phyloP scores from a whole-genome alignment of 495 filamentous ascomycete genomes.

The Talaromyces adpressus region DNA sequence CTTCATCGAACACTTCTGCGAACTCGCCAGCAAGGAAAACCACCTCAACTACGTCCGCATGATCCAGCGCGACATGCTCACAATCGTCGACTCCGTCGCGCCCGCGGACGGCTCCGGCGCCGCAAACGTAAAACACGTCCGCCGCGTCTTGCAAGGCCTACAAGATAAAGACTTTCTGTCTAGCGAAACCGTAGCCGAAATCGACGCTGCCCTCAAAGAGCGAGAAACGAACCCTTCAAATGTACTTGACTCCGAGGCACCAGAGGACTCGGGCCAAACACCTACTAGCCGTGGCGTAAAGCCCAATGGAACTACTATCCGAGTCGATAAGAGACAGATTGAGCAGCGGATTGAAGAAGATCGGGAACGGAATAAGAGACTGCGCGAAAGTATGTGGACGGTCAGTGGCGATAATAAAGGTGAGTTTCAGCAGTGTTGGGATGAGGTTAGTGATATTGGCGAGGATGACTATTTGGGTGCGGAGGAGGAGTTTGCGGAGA shows the following conservation, averaged over 20 bases:
- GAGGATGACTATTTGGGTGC: conserved; percentile 74
- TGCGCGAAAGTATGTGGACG: conserved; percentile 86
- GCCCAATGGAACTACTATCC: conserved; percentile 25
- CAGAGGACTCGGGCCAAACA: conserved; percentile 27
- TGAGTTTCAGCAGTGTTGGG: conserved; percentile 64
- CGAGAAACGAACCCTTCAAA: conserved; percentile 49
- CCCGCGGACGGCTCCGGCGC: conserved; percentile 84
- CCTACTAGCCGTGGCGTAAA: conserved; percentile 21
- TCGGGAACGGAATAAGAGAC: conserved; percentile 85
- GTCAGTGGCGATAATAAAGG: conserved; percentile 53
- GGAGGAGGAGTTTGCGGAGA: conserved; percentile 66
- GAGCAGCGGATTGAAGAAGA: conserved; percentile 97
- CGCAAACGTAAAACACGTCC: conserved; percentile 88
- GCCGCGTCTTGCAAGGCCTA: conserved; percentile 67
- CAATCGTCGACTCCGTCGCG: conserved; percentile 75
- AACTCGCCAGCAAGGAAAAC: conserved; percentile 69
- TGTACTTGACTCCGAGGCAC: conserved; percentile 29
- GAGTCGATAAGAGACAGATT: conserved; percentile 77
- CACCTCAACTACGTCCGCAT: conserved; percentile 75
- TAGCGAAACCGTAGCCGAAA: conserved; percentile 61
- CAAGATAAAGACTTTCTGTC: conserved; percentile 61
- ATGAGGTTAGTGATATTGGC: conserved; percentile 71
- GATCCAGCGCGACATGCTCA: conserved; percentile 88
- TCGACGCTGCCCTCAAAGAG: conserved; percentile 71
- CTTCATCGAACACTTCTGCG: conserved; percentile 92